Percentiles rank a stretch among this genome's conserved stretches.
Evolutionary conservation across 345 rosid genomes (phyloP).

Genomic region (Anacardium occidentale): DNA sequence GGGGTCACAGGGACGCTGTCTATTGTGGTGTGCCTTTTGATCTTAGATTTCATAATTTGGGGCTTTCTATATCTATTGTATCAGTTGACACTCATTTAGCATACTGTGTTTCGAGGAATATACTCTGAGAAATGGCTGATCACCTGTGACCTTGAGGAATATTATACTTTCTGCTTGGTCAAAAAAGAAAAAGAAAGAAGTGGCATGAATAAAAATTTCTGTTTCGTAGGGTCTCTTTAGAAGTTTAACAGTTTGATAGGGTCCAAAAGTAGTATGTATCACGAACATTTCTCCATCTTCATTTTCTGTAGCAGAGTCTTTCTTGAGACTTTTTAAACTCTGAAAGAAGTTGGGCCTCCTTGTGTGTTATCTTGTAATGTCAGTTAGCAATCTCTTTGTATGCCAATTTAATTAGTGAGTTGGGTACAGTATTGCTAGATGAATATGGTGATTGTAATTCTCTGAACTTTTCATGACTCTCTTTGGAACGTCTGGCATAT

Average conservation of each 20-base stretch:
- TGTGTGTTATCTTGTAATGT: not conserved
- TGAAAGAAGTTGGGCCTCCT: not conserved
- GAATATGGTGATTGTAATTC: not conserved
- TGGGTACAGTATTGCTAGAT: not conserved
- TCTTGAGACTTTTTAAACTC: not conserved
- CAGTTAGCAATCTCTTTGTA: not conserved
- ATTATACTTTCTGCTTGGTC: not conserved
- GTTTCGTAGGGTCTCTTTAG: not conserved
- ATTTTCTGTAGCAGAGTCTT: not conserved
- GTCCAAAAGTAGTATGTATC: not conserved
- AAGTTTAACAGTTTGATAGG: not conserved
- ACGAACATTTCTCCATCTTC: not conserved
- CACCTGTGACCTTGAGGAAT: not conserved
- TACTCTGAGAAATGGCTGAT: conserved; percentile 7
- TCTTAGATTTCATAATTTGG: conserved; percentile 18
- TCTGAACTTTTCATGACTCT: not conserved
- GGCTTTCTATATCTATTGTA: not conserved
- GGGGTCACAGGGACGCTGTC: conserved; percentile 98
- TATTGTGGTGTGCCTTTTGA: conserved; percentile 74
- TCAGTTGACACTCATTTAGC: conserved; percentile 1
- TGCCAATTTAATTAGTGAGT: not conserved
- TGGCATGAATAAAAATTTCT: not conserved
- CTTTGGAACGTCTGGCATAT: not conserved
- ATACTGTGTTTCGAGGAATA: not conserved
- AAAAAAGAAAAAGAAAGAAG: not conserved